Base-by-base conservation (phyloP, 164 flowering plant genomes). In the Liriodendron chinense region DNA sequence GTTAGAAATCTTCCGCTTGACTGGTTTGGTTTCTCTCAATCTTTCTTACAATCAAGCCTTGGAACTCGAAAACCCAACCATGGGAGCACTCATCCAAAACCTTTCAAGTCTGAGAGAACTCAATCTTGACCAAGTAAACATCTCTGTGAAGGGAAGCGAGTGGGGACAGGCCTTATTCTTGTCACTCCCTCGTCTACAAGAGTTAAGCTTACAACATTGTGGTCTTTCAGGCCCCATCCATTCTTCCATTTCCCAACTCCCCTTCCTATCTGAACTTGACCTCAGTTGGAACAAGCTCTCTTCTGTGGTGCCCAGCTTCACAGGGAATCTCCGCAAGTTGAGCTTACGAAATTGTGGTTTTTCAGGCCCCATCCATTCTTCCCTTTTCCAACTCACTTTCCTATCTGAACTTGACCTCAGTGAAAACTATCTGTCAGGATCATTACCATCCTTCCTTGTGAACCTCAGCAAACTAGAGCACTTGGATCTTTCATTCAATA, bases 401-500 rank as follows among this genome's bases (percentile, higher is more conserved):
- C 20, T 70, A 5, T 20, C 72, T 47, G 22, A 48, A 50, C 14
- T 70, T 1, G 47, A 70, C 1, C 72, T 70, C 16, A 0, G 26
- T 9, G 7, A n/a, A 0, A 57, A 59, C 20, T 0, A 9, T n/a
- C 47, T 72, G 13, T 2, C 22, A 4, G 47, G 63, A 12, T 50
- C 76, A 9, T 75, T 86, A 66, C 90, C 87, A 0, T 77, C 76
- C 0, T 81, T 76, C 68, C 76, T 86, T 43, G 78, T 71, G 9
- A 74, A 75, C 28, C 78, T 84, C 77, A 25, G 68, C 12, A 78
- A 72, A 16, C 78, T 85, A 80, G 82, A 72, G 7, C 56, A 69
- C 75, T 13, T 89, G 70, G 91, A 89, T 50, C 47, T 89, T 0
- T 86, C 90, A 4, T 9, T 0, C 14, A 89, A 89, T 76, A 22